Percentiles rank a stretch among this genome's conserved stretches.
These are phyloP conservation scores for Sonneratia caseolaris DNA, from an alignment of 345 rosid species.

Conservation along the genomic window DNA sequence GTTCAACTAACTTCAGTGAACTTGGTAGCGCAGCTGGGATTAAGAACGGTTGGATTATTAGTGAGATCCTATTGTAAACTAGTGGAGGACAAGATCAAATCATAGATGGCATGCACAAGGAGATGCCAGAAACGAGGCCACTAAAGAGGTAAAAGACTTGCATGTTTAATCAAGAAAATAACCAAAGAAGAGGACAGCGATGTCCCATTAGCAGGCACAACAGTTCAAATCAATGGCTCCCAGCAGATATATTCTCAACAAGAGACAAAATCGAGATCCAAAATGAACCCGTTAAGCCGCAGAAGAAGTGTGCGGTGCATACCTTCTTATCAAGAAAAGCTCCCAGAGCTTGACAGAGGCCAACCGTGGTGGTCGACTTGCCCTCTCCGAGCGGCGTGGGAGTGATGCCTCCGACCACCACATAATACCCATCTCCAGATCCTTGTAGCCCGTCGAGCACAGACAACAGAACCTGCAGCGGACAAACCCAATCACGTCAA, in stretches of 20 bases:
- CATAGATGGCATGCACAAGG: background rate
- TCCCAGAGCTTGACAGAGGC: conserved; percentile 94
- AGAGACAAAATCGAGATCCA: background rate
- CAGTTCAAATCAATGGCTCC: background rate
- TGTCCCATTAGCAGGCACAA: background rate
- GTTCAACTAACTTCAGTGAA: background rate
- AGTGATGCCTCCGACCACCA: conserved; percentile 95
- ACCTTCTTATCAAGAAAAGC: conserved; percentile 93
- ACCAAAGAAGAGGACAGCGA: background rate
- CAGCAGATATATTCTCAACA: background rate
- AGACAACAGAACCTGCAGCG: conserved; percentile 57
- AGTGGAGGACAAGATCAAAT: background rate
- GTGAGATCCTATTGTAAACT: background rate
- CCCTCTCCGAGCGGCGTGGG: conserved; percentile 99
- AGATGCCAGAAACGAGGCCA: background rate
- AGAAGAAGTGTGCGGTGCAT: background rate
- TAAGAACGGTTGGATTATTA: background rate
- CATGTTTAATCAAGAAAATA: background rate
- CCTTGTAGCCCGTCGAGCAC: conserved; percentile 68
- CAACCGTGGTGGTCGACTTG: conserved; percentile 90
- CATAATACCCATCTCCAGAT: conserved; percentile 72
- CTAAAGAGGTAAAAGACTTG: background rate
- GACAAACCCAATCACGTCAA: background rate
- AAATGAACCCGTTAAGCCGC: background rate
- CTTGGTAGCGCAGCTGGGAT: no score